Evolutionary conservation across 176 grass and related monocot species (phyloP).

Genomic region (Oryza glaberrima): DNA sequence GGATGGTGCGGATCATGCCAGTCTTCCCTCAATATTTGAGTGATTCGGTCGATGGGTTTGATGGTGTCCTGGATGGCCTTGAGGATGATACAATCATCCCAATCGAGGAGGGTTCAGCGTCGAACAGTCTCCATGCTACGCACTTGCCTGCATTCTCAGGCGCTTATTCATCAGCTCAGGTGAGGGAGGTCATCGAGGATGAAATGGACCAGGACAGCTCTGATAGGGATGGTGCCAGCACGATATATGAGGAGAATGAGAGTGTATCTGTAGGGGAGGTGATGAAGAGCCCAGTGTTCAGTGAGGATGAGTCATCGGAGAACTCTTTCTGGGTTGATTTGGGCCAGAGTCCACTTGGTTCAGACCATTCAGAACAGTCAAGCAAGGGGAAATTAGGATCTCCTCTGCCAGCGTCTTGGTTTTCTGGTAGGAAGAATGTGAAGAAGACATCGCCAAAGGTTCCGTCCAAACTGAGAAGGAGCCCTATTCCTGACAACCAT

Average conservation of each 20-base stretch:
- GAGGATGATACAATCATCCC: slow-evolving; percentile 78
- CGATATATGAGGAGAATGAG: slow-evolving; percentile 97
- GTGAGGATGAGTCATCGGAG: slow-evolving; percentile 89
- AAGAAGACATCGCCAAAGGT: slow-evolving; percentile 65
- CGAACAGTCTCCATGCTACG: slow-evolving; percentile 59
- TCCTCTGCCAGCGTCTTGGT: slow-evolving; percentile 86
- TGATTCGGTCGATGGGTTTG: slow-evolving; percentile 79
- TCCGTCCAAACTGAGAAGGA: slow-evolving; percentile 61
- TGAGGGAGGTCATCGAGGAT: slow-evolving; percentile 82
- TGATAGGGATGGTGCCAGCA: slow-evolving; percentile 87
- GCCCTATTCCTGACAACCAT: slow-evolving; percentile 74
- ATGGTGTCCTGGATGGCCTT: slow-evolving; percentile 71
- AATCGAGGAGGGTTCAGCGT: slow-evolving; percentile 53
- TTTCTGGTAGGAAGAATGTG: slow-evolving; percentile 70
- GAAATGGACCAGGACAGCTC: slow-evolving; percentile 95
- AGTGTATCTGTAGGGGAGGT: slow-evolving; percentile 88
- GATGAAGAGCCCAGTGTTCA: slow-evolving; percentile 99
- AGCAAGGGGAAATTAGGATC: slow-evolving; percentile 80
- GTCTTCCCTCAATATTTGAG: slow-evolving; percentile 92
- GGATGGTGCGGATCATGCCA: slow-evolving; percentile 89
- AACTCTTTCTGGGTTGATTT: slow-evolving; percentile 99
- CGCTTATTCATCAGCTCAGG: slow-evolving; percentile 85
- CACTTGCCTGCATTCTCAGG: slow-evolving; percentile 94
- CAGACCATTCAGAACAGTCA: slow-evolving; percentile 70
- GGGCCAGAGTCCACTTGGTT: slow-evolving; percentile 86